Conservation (phyloP, 176 grass and related monocot genomes). For the Oryza brachyantha region DNA sequence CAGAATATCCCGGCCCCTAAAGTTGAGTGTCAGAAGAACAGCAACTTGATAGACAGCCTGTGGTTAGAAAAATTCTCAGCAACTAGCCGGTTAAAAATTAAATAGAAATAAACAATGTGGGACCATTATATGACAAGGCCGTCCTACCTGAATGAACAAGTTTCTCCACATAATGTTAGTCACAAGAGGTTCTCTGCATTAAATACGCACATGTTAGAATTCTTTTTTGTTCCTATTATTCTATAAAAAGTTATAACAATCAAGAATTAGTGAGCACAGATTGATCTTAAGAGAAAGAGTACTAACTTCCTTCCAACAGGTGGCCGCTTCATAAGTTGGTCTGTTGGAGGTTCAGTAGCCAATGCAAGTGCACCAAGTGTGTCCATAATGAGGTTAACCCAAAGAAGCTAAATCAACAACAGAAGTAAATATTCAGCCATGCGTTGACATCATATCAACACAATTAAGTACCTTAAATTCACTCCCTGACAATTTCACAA, state of each 20-base stretch:
- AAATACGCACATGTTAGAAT: slow-evolving; percentile 6
- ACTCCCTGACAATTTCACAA: slow-evolving; percentile 7
- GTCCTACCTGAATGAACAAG: slow-evolving; percentile 76
- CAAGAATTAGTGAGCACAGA: neutral
- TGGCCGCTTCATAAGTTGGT: slow-evolving; percentile 64
- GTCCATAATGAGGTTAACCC: slow-evolving; percentile 99
- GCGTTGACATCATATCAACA: neutral
- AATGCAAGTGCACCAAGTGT: slow-evolving; percentile 97
- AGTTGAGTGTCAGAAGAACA: slow-evolving; percentile 79
- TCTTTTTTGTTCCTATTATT: neutral
- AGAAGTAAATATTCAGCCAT: slow-evolving; percentile 20
- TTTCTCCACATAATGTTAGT: slow-evolving; percentile 99
- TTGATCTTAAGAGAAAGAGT: neutral
- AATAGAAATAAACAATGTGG: neutral
- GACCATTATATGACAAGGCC: neutral
- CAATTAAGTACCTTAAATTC: neutral
- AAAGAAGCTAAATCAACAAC: slow-evolving; percentile 69
- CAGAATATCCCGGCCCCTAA: slow-evolving; percentile 60
- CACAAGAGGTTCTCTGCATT: slow-evolving; percentile 75
- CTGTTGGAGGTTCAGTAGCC: slow-evolving; percentile 92
- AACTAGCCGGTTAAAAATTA: neutral
- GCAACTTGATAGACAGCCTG: slow-evolving; percentile 92
- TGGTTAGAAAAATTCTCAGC: slow-evolving; percentile 33
- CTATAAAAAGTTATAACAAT: slow-evolving; percentile 4
- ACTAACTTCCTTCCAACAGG: slow-evolving; percentile 83